These are phyloP conservation scores for Rhodotorula diobovata DNA, from an alignment of 768 basidiomycete species.

Conservation along the genomic window DNA sequence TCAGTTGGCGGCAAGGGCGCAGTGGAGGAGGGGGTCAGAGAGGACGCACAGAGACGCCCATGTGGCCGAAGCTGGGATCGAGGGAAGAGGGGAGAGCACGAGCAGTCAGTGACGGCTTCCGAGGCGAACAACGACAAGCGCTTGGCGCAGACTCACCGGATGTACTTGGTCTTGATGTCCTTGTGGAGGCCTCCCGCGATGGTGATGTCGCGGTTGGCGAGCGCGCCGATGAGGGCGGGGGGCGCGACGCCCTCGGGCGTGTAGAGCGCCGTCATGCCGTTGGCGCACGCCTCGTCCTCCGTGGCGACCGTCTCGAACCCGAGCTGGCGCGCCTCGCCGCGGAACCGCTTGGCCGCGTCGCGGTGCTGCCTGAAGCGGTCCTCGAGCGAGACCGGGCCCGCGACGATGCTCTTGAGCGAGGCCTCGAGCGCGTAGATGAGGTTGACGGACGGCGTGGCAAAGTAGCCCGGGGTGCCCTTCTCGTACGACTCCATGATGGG, in stretches of 20 bases:
- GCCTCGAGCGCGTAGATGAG: conserved; percentile 84
- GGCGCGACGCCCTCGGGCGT: conserved; percentile 76
- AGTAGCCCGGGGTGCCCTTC: conserved; percentile 70
- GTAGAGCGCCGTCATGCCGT: conserved; percentile 93
- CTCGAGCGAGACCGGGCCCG: conserved; percentile 59
- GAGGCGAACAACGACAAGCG: background rate
- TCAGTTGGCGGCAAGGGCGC: too few relatives aligned
- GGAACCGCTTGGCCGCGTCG: conserved; percentile 64
- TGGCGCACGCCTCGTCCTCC: conserved; percentile 56
- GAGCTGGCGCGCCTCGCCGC: conserved; percentile 59
- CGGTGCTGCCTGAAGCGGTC: conserved; percentile 74
- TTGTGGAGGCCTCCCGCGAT: conserved; percentile 84
- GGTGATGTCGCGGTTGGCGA: conserved; percentile 67
- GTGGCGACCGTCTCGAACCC: conserved; percentile 57
- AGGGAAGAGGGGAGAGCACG: conserved; percentile 54
- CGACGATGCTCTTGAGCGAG: conserved; percentile 70
- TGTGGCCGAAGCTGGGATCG: conserved; percentile 72
- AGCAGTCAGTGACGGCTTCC: background rate
- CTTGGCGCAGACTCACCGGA: background rate
- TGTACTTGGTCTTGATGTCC: conserved; percentile 56
- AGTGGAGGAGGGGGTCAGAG: conserved; percentile 46
- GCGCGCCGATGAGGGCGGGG: conserved; percentile 68
- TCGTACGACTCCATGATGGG: conserved; percentile 86
- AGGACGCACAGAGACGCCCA: conserved; percentile 68
- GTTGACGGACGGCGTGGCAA: conserved; percentile 64